Evolutionary conservation across 1,284 basidiomycete genomes (phyloP), one percentile per base, ranked within the genome.

Genomic region (Tylopilus orsonianus): DNA sequence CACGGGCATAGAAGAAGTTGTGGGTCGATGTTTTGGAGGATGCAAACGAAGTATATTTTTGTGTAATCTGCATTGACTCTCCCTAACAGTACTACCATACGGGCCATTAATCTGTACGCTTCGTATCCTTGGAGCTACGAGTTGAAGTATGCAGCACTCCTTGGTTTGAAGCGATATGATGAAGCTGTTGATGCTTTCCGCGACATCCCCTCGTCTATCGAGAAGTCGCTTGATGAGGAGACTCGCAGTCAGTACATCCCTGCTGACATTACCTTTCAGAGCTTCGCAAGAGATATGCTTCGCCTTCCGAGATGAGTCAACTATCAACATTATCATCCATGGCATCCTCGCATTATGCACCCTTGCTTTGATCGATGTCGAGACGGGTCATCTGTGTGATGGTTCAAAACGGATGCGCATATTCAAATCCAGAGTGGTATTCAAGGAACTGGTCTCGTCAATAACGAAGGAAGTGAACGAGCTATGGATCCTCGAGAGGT

Each of bases 141-240:
- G n/a, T 22, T 34, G 12, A 42, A 10, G 29, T 44, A 52, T 12
- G 49, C 26, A 1, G 42, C 30, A 8, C 10, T 47, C 23, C 34
- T 38, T 10, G 43, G 4, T 12, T 22, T 53, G 18, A 19, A 23
- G 19, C 42, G 42, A 1, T 50, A 41, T 4, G 46, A 18, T 14
- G 53, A 55, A 26, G 52, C 52, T 3, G 9, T 55, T 2, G 27
- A 27, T 2, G 10, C 35, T 2, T 42, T 36, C 19, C 16, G 9
- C 12, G 13, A 3, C 5, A 44, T 33, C n/a, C 32, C 16, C 10
- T 33, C 14, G 5, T n/a, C 16, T n/a, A 3, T 33, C 3, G 32
- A 33, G 8, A n/a, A 33, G n/a, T 33, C 32, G 3, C 32, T 10
- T n/a, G 32, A 33, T 33, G n/a, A n/a, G 5, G 13, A 33, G 3